These are phyloP conservation scores for Apiospora phragmitis DNA, from an alignment of 2,329 filamentous ascomycete genomes.

Conservation along the genomic window DNA sequence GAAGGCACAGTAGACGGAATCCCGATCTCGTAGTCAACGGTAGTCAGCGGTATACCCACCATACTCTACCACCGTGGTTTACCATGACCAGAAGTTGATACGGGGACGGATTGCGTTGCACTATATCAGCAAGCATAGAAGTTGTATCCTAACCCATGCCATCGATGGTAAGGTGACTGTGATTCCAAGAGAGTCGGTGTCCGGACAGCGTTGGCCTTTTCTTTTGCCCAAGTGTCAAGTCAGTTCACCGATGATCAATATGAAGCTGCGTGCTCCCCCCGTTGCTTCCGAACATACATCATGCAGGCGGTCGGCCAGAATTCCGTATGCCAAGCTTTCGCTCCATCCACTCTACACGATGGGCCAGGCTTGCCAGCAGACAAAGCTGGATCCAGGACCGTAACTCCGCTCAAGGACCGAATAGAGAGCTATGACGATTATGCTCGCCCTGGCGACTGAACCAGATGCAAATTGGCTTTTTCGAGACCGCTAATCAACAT, in stretches of 20 bases:
- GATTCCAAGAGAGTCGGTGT: background rate
- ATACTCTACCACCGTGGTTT: too few relatives aligned
- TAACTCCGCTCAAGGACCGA: constrained; percentile 9
- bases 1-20: background rate
- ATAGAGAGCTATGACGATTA: constrained; percentile 2
- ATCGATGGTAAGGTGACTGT: background rate
- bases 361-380: constrained; percentile 3
- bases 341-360: background rate
- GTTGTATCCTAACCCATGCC: background rate
- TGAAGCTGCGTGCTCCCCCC: background rate
- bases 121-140: background rate
- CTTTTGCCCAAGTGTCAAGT: background rate
- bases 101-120: background rate
- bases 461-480: constrained; percentile 6
- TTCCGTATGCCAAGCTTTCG: constrained; percentile 8
- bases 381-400: constrained; percentile 5
- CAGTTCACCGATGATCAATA: background rate
- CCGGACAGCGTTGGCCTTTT: background rate
- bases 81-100: background rate
- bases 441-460: background rate
- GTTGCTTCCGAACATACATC: background rate
- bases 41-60: background rate
- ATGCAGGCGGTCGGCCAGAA: constrained; percentile 6
- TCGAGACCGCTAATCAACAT: background rate
- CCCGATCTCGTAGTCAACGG: background rate